These are phyloP conservation scores for Isabelozyma rhagii DNA, from an alignment of 805 yeast species.

Conservation along the genomic window DNA sequence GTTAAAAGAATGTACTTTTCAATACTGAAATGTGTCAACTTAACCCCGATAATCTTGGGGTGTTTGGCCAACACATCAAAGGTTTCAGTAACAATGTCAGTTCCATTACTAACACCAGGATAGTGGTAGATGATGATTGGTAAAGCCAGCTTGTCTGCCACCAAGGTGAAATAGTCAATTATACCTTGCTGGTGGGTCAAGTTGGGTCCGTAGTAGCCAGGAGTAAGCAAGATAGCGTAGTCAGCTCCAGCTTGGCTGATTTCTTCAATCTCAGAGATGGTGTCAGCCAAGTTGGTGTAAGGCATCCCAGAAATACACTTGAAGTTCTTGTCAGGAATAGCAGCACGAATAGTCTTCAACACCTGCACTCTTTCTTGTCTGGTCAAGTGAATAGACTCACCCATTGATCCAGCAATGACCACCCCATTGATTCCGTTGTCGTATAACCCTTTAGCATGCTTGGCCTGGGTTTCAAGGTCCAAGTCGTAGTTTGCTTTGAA, in stretches of 20 bases:
- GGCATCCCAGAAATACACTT: constrained; percentile 31
- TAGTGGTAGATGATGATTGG: constrained; percentile 36
- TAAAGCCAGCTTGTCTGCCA: constrained; percentile 28
- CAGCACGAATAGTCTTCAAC: constrained; percentile 23
- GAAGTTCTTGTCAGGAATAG: constrained; percentile 27
- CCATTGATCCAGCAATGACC: constrained; percentile 39
- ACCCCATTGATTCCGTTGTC: constrained; percentile 29
- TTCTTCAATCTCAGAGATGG: constrained; percentile 18
- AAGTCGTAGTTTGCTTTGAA: constrained; percentile 22
- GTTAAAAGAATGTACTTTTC: constrained; percentile 17
- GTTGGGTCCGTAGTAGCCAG: constrained; percentile 33
- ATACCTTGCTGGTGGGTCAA: constrained; percentile 30
- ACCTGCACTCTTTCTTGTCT: constrained; percentile 25
- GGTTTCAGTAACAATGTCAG: constrained; percentile 19
- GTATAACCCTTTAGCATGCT: constrained; percentile 25
- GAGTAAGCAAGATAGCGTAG: constrained; percentile 26
- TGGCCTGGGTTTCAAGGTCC: constrained; percentile 27
- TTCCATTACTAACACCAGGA: constrained; percentile 35
- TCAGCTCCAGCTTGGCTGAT: constrained; percentile 33
- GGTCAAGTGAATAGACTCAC: constrained; percentile 34
- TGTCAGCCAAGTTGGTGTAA: constrained; percentile 16
- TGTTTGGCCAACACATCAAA: constrained; percentile 22
- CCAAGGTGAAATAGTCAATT: constrained; percentile 22
- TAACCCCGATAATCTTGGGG: constrained; percentile 33
- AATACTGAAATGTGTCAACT: constrained; percentile 23